These are phyloP conservation scores for Amesomyces nigricolor DNA, from an alignment of 2,329 filamentous ascomycete genomes.

Conservation along the genomic window DNA sequence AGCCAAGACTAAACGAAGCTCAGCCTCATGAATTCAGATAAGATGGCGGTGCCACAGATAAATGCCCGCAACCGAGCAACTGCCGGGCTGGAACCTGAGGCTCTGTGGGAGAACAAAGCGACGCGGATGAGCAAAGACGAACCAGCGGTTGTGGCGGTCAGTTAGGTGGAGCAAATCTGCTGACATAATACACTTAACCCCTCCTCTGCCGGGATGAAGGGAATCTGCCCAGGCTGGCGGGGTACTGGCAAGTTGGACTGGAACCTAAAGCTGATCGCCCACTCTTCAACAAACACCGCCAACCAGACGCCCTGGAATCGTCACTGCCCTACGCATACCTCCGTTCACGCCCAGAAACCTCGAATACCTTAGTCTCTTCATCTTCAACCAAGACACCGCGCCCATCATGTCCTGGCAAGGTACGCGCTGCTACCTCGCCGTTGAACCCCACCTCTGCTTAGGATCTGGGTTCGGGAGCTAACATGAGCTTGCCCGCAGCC, in stretches of 20 bases:
- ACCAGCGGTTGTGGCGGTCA: conserved; percentile 11
- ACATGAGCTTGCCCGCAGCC: conserved; percentile 33
- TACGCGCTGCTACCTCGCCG: conserved; percentile 35
- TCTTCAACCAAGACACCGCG: conserved; percentile 2
- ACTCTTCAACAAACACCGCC: conserved; percentile 11
- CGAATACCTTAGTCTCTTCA: not conserved
- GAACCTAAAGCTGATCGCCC: conserved; percentile 11
- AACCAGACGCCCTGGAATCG: not conserved
- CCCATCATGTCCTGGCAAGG: conserved; percentile 65
- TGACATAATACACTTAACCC: conserved; percentile 18
- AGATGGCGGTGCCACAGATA: too few relatives aligned
- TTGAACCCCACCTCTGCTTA: conserved; percentile 24
- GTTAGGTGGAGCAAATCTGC: conserved; percentile 1
- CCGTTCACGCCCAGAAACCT: not conserved
- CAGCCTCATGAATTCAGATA: too few relatives aligned
- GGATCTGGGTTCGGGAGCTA: conserved; percentile 26
- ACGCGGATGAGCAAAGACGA: too few relatives aligned
- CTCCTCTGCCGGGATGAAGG: conserved; percentile 1
- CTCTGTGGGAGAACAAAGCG: too few relatives aligned
- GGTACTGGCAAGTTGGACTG: conserved; percentile 3
- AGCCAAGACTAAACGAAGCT: too few relatives aligned
- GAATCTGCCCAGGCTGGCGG: conserved; percentile 17
- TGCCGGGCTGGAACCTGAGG: too few relatives aligned
- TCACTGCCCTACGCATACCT: not conserved
- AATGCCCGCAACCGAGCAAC: too few relatives aligned